These are phyloP conservation scores for Fraxinus americana DNA, from an alignment of 257 asterid species.

Conservation along the genomic window DNA sequence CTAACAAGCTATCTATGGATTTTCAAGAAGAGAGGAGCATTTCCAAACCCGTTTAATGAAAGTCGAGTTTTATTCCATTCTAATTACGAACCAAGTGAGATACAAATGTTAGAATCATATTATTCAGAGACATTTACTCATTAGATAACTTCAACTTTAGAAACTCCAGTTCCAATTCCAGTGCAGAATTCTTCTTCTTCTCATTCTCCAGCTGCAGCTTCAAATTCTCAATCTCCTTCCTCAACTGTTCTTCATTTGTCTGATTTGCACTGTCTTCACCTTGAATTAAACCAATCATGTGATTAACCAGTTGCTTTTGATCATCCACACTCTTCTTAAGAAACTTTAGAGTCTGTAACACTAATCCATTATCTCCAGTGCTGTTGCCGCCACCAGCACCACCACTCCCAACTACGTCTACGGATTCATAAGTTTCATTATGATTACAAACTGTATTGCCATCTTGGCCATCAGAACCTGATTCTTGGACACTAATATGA, in stretches of 20 bases:
- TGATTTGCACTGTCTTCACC: constrained; percentile 40
- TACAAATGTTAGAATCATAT: no score
- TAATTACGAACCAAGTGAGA: no score
- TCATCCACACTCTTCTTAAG: constrained; percentile 63
- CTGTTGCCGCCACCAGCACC: constrained; percentile 10
- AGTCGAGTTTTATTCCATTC: no score
- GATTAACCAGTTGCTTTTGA: constrained; percentile 50
- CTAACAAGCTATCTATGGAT: no score
- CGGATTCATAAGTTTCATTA: neutral
- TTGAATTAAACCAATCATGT: constrained; percentile 37
- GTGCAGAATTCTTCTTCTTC: constrained; percentile 50
- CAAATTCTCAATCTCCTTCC: constrained; percentile 47
- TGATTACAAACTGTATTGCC: neutral
- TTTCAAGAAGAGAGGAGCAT: no score
- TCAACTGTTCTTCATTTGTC: constrained; percentile 49
- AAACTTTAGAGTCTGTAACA: constrained; percentile 42
- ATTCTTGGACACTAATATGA: neutral
- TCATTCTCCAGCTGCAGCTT: constrained; percentile 56
- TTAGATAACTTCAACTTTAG: constrained; percentile 41
- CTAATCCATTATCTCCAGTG: constrained; percentile 25
- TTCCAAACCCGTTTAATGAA: no score
- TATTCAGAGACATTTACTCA: constrained; percentile 19
- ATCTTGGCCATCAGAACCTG: constrained; percentile 14
- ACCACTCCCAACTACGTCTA: neutral
- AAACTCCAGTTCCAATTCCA: constrained; percentile 61